These are phyloP conservation scores for Ganoderma leucocontextum DNA, from an alignment of 1,284 basidiomycete species.

Conservation along the genomic window DNA sequence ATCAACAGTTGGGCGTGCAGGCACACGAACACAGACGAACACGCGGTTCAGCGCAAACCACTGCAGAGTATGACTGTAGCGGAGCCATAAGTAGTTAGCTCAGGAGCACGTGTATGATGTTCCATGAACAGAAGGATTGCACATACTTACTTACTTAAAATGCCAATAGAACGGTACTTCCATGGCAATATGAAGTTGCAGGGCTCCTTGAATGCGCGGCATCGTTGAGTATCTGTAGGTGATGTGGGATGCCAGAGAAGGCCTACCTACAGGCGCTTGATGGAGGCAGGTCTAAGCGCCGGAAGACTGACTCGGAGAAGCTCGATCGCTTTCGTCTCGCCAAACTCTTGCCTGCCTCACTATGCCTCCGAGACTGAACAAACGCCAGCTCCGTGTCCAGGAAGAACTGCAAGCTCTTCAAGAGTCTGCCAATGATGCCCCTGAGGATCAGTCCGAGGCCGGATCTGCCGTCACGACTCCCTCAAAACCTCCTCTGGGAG, in stretches of 20 bases:
- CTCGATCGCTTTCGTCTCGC: too few relatives aligned
- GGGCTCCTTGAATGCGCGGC: too few relatives aligned
- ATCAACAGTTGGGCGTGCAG: not conserved
- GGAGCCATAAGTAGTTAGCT: not conserved
- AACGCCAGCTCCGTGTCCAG: constrained; percentile 84
- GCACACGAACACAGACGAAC: too few relatives aligned
- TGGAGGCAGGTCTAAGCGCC: not conserved
- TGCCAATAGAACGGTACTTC: too few relatives aligned
- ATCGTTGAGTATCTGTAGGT: too few relatives aligned
- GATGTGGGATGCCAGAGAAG: too few relatives aligned
- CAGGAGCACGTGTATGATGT: not conserved
- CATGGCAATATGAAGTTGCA: too few relatives aligned
- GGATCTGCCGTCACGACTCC: constrained; percentile 20
- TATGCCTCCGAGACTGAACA: constrained; percentile 81
- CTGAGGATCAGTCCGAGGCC: constrained; percentile 42
- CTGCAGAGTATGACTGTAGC: not conserved
- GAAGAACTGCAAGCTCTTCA: constrained; percentile 76
- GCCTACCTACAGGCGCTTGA: not conserved
- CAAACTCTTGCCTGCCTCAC: constrained; percentile 37
- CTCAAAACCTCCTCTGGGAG: constrained; percentile 41
- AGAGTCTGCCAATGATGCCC: constrained; percentile 37
- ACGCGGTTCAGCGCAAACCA: not conserved
- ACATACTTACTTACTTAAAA: too few relatives aligned
- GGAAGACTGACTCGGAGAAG: too few relatives aligned
- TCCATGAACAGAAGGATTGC: not conserved